Percentiles rank a stretch among this genome's conserved stretches.
Evolutionary conservation across 306 rosid genomes (phyloP).

Genomic region (Biancaea sappan): DNA sequence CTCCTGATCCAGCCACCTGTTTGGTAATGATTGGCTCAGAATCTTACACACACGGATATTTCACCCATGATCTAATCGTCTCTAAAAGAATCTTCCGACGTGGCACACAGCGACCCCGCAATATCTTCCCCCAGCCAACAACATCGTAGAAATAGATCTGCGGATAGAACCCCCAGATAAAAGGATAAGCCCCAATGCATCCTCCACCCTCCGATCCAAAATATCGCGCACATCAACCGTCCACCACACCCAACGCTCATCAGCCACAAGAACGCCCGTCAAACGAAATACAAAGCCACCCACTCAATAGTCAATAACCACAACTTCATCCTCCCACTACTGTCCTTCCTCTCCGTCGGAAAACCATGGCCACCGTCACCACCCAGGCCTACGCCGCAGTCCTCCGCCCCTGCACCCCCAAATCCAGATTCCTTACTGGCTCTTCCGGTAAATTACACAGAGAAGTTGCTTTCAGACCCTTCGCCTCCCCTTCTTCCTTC

Average conservation of each 20-base stretch:
- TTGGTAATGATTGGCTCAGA: slow-evolving; percentile 42
- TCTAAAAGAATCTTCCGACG: slow-evolving; percentile 2
- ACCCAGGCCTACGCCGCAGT: slow-evolving; percentile 91
- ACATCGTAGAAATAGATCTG: slow-evolving; percentile 50
- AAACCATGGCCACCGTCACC: slow-evolving; percentile 82
- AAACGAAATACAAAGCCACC: slow-evolving; percentile 49
- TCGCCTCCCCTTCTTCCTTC: slow-evolving; percentile 56
- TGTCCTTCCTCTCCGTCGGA: slow-evolving; percentile 1
- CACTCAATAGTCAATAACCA: slow-evolving; percentile 22
- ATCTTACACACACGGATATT: slow-evolving; percentile 10
- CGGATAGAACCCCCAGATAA: slow-evolving; percentile 64
- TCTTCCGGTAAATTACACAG: slow-evolving; percentile 69
- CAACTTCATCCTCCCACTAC: slow-evolving; percentile 22
- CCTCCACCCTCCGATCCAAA: slow-evolving; percentile 50
- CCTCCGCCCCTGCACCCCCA: slow-evolving; percentile 68
- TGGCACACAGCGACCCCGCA: slow-evolving; percentile 48
- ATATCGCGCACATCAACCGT: slow-evolving; percentile 55
- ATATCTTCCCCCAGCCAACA: slow-evolving; percentile 59
- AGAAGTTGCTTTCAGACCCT: slow-evolving; percentile 58
- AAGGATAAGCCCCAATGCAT: slow-evolving; percentile 65
- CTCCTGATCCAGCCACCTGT: slow-evolving; percentile 48
- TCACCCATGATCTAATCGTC: background rate
- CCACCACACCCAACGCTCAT: slow-evolving; percentile 21
- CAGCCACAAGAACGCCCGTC: slow-evolving; percentile 60
- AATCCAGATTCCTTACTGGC: slow-evolving; percentile 72